Evolutionary conservation across 2,329 filamentous ascomycete genomes (phyloP), one percentile per base, ranked within the genome.

Genomic region (Colletotrichum neosansevieriae): DNA sequence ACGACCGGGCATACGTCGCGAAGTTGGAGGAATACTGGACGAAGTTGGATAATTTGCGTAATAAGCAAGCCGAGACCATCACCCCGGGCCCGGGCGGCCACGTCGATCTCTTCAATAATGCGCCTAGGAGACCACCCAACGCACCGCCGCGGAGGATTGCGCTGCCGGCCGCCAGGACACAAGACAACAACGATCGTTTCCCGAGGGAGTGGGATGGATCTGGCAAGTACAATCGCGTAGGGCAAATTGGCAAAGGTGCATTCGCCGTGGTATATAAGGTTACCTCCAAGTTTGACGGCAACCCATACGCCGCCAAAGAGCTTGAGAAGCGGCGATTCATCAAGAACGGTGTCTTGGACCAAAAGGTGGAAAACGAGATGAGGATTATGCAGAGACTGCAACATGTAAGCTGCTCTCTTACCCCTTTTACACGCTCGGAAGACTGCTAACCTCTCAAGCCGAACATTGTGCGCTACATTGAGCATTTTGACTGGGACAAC

Each of bases 281-380:
- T 29, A 95, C 95, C 1, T 91, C 91, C 17, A 97, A 94, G 79
- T 92, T 89, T 74, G 90, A 96, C 75, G 96, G 96, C 1, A 84
- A 88, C 34, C 89, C 95, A 0, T 97, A 92, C 75, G 96, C 96
- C 4, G 94, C 94, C 13, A 99, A 99, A 78, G 94, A 98, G 79
- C 88, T 99, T 4, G 94, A 98, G 79, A 98, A 98, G 81, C 89
- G 92, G 59, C 90, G 91, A 17, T 97, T 98, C 76, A 93, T 97
- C 83, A 97, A 97, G 81, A 96, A 97, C 73, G 94, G 94, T 2
- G 85, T 94, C 19, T 80, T 97, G 21, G 94, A 97, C 74, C 91
- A 94, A 72, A 97, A 97, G 78, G 92, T 98, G 13, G 93, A 98
- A 76, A 98, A 97, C 74, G 96, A 99, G 81, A 95, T 99, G 91